Base-by-base conservation (phyloP, 495 filamentous ascomycete genomes). In the Podospora pseudopauciseta region DNA sequence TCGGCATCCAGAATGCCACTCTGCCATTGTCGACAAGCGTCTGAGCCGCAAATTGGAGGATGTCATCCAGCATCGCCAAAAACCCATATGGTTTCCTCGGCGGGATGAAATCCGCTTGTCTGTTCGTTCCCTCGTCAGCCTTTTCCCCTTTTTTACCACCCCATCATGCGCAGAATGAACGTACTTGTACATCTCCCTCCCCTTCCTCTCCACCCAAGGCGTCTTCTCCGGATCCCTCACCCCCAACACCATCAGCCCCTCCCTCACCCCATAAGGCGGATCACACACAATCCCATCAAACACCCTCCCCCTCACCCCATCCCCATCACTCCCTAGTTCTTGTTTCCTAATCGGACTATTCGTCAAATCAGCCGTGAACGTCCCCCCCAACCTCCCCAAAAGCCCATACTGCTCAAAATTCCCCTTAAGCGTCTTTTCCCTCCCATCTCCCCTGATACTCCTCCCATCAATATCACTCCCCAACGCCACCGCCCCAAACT, bases 1-100 rank as follows among this genome's bases (percentile, higher is more conserved):
- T 96, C 0, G 95, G 95, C 93, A 98, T 97, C 95, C 95, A 99
- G 83, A 99, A 93, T 9, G 88, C 90, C 2, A 99, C 74, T 58
- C 95, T 82, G 0, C 93, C 96, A 68, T 86, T 80, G 39, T 91
- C 88, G n/a, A 97, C 92, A 3, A 99, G 82, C n/a, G 86, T 88
- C 15, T 84, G 80, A 0, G 88, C 86, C 0, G 93, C 87, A 73
- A 98, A 99, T 30, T 89, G 82, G 13, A 98, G 84, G 59, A 99
- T 90, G 76, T 97, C 92, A 72, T 91, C 89, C 61, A 96, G 83
- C 89, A 99, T 90, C 5, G 91, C 89, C 49, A 89, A 83, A 71
- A 99, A 97, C 68, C 92, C 91, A 76, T 98, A 99, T 0, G 93
- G 92, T 69, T 87, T 87, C 78, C 96, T 96, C 3, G 95, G 95